A percentile compares a stretch with the other conserved stretches of the same genome.
phyloP scores from a whole-genome alignment of 805 yeast species.

The Metschnikowia matae region DNA sequence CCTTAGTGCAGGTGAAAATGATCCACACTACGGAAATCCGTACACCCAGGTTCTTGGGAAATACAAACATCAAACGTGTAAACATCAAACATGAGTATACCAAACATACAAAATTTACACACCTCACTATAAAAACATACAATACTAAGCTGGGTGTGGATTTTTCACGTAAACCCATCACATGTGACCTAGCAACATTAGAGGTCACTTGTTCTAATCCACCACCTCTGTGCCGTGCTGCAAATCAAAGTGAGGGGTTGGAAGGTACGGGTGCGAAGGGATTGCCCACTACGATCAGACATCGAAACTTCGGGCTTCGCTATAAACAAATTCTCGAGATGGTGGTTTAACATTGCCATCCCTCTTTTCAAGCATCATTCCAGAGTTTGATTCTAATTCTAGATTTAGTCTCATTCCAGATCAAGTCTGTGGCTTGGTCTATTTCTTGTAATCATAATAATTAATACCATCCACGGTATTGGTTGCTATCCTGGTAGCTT shows the following conservation, averaged over 20 bases:
- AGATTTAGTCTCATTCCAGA: background rate
- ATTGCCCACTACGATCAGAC: background rate
- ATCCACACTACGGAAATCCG: background rate
- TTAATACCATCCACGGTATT: conserved; percentile 43
- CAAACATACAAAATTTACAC: no score
- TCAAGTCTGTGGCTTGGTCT: background rate
- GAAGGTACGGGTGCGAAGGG: background rate
- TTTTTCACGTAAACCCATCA: no score
- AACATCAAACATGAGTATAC: no score
- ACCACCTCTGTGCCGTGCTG: background rate
- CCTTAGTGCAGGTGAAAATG: background rate
- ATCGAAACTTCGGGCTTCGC: conserved; percentile 2
- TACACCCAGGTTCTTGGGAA: background rate
- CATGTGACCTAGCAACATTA: no score
- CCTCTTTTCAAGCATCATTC: background rate
- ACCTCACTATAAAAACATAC: no score
- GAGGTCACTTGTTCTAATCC: background rate
- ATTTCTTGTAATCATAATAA: background rate
- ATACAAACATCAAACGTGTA: no score
- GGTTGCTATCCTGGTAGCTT: conserved; percentile 40
- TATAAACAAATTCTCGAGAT: conserved; percentile 1
- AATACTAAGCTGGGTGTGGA: no score
- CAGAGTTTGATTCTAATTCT: background rate
- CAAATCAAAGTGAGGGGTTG: background rate
- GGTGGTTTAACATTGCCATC: background rate